Conservation (phyloP, 2,329 filamentous ascomycete species). For the Pyrenophora tritici-repentis region DNA sequence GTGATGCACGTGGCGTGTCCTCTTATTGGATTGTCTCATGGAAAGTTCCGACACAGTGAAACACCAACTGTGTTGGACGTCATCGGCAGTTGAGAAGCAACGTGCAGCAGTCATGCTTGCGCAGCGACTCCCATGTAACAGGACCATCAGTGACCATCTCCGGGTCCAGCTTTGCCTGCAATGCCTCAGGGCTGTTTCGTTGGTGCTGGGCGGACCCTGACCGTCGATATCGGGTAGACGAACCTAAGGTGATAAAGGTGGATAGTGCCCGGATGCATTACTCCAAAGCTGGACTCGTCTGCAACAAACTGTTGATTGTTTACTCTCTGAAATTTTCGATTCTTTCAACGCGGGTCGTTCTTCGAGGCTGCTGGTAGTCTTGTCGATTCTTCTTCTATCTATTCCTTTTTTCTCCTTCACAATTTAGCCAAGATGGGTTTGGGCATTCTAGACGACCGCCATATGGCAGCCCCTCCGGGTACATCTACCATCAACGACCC, state of each 20-base stretch:
- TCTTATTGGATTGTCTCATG: background rate
- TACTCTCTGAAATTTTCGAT: background rate
- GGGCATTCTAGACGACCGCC: slow-evolving; percentile 36
- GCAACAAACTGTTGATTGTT: background rate
- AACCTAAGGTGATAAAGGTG: slow-evolving; percentile 10
- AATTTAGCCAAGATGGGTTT: slow-evolving; percentile 33
- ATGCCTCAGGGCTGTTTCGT: slow-evolving; percentile 20
- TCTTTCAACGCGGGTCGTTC: slow-evolving; percentile 2
- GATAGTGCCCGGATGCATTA: background rate
- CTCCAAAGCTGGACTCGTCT: slow-evolving; percentile 12
- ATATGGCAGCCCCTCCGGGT: slow-evolving; percentile 40
- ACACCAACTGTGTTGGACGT: slow-evolving; percentile 9
- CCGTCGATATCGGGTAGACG: background rate
- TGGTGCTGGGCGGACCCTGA: slow-evolving; percentile 6
- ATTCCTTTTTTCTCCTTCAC: background rate
- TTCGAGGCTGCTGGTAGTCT: slow-evolving; percentile 36
- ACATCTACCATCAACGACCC: slow-evolving; percentile 35
- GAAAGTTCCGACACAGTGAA: slow-evolving; percentile 14
- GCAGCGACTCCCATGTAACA: slow-evolving; percentile 1
- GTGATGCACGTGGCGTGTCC: background rate
- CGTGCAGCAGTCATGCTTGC: background rate
- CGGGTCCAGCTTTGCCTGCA: background rate
- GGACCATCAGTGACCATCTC: background rate
- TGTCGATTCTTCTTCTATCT: background rate
- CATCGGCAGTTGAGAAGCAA: background rate